Percentiles rank a stretch among this genome's conserved stretches.
These are phyloP conservation scores for Cladophialophora carrionii DNA, from an alignment of 2,329 filamentous ascomycete genomes.

Conservation along the genomic window DNA sequence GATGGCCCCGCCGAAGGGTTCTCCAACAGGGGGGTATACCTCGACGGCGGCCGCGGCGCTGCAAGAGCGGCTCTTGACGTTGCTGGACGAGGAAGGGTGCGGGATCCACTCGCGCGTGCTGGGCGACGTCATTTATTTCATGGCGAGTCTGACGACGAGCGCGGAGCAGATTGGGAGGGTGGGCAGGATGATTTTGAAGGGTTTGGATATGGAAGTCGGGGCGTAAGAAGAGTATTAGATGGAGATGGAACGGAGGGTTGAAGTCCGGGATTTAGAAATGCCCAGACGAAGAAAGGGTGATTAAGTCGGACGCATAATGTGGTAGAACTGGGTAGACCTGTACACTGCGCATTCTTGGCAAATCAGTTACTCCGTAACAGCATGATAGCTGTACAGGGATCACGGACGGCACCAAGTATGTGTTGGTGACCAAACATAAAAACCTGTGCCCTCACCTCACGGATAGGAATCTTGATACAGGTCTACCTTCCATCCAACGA, in stretches of 20 bases:
- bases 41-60: conserved; percentile 59
- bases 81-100: conserved; percentile 45
- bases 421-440: neutral
- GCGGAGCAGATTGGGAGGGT: conserved; percentile 40
- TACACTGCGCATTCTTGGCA: too few species aligned
- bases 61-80: conserved; percentile 53
- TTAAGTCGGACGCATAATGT: neutral
- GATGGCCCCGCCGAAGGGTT: conserved; percentile 53
- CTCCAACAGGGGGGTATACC: conserved; percentile 59
- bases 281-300: neutral
- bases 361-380: neutral
- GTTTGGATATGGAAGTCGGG: conserved; percentile 27
- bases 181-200: conserved; percentile 30
- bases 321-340: neutral
- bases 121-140: conserved; percentile 64
- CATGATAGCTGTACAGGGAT: neutral
- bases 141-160: conserved; percentile 59
- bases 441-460: neutral
- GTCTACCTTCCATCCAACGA: neutral
- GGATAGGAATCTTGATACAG: neutral
- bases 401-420: neutral
- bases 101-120: conserved; percentile 63
- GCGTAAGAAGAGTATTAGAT: neutral
- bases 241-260: neutral
- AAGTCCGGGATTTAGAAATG: neutral